Conservation (phyloP, 371 early-diverging fungal species). For the Batkoa obscura region DNA sequence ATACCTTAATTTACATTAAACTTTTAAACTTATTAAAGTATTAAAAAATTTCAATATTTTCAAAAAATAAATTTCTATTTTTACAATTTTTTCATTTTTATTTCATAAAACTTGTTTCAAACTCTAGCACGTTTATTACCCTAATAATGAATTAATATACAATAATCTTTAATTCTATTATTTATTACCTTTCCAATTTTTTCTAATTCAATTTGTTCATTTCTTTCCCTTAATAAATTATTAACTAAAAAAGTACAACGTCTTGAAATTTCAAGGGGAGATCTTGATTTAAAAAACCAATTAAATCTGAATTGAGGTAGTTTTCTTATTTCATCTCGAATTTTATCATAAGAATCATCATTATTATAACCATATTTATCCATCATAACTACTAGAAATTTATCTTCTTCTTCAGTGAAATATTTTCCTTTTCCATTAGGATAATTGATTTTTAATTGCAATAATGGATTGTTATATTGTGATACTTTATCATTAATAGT, state of each 20-base stretch:
- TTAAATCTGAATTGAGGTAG: slow-evolving; percentile 82
- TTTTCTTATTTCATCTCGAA: slow-evolving; percentile 66
- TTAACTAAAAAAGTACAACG: slow-evolving; percentile 62
- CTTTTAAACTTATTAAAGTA: no score
- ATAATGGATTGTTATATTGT: slow-evolving; percentile 54
- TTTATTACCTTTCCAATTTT: no score
- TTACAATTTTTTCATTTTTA: no score
- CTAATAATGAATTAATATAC: no score
- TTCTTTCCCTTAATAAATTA: slow-evolving; percentile 38
- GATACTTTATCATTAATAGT: slow-evolving; percentile 48
- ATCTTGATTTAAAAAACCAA: slow-evolving; percentile 93
- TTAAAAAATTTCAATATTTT: no score
- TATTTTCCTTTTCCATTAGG: slow-evolving; percentile 71
- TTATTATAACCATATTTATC: slow-evolving; percentile 74
- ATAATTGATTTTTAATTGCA: slow-evolving; percentile 72
- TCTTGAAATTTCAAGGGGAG: slow-evolving; percentile 53
- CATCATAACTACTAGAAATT: slow-evolving; percentile 76
- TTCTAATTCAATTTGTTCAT: slow-evolving; percentile 1
- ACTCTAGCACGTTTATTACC: no score
- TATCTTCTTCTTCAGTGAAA: slow-evolving; percentile 86
- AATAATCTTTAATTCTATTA: no score
- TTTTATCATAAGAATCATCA: slow-evolving; percentile 81
- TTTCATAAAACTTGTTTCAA: no score
- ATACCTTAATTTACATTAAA: no score
- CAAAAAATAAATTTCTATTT: no score